These are phyloP conservation scores for Dimocarpus longan DNA, from an alignment of 345 rosid genomes.

Conservation along the genomic window DNA sequence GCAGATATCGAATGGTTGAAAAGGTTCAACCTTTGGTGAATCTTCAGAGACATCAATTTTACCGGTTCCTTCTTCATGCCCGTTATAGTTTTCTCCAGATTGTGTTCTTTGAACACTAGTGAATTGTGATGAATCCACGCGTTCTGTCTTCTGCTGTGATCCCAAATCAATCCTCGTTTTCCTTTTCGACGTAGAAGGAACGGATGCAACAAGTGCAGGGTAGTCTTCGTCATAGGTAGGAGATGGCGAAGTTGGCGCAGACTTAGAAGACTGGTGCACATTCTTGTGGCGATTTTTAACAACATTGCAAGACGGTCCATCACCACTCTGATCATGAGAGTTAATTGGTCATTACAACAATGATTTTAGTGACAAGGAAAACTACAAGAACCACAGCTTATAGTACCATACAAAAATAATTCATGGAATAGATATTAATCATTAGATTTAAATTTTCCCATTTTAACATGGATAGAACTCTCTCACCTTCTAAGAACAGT, in stretches of 20 bases:
- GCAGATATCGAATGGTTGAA: slow-evolving; percentile 39
- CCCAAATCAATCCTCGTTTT: slow-evolving; percentile 25
- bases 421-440: too few species aligned
- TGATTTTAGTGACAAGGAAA: neutral
- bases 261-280: neutral
- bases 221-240: neutral
- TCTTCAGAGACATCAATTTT: neutral
- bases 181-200: slow-evolving; percentile 10
- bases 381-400: too few species aligned
- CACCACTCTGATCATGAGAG: neutral
- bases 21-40: slow-evolving; percentile 22
- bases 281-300: neutral
- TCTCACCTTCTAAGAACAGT: too few species aligned
- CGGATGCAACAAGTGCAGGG: neutral
- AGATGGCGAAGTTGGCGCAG: neutral
- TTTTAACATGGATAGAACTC: too few species aligned
- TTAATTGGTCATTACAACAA: neutral
- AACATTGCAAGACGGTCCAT: neutral
- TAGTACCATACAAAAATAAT: too few species aligned
- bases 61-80: neutral
- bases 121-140: too few species aligned
- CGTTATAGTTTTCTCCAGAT: slow-evolving; percentile 1
- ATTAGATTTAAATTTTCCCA: too few species aligned
- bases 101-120: neutral
- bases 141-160: neutral